phyloP scores from a whole-genome alignment of 2,329 filamentous ascomycete genomes.

The Podosphaera xanthii region DNA sequence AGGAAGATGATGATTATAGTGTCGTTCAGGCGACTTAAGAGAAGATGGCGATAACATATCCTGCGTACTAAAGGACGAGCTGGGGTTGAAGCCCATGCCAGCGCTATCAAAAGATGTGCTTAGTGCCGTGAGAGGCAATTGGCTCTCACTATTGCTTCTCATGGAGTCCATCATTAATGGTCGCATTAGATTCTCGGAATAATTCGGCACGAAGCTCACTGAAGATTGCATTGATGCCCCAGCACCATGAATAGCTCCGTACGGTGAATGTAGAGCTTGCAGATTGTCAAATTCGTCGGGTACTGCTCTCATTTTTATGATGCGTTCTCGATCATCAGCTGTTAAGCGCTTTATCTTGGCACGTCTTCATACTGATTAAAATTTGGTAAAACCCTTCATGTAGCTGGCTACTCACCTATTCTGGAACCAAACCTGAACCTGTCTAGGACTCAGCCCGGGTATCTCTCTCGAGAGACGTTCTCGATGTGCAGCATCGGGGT shows the following conservation, averaged over 20 bases:
- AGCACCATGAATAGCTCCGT: constrained; percentile 26
- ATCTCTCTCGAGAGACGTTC: constrained; percentile 77
- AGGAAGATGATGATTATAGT: constrained; percentile 26
- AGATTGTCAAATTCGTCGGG: constrained; percentile 50
- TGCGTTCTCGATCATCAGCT: constrained; percentile 45
- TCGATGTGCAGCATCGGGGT: constrained; percentile 76
- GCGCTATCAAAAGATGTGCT: constrained; percentile 38
- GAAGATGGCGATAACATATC: constrained; percentile 33
- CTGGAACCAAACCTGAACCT: constrained; percentile 97
- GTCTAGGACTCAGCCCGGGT: constrained; percentile 69
- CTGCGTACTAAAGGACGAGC: constrained; percentile 25
- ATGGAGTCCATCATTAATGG: constrained; percentile 47
- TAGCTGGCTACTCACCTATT: constrained; percentile 46
- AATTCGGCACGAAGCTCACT: constrained; percentile 21
- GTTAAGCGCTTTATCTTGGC: constrained; percentile 51
- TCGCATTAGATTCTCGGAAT: constrained; percentile 31
- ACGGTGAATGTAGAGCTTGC: constrained; percentile 43
- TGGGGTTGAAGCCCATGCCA: constrained; percentile 38
- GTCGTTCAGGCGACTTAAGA: constrained; percentile 29
- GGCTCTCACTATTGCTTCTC: constrained; percentile 37
- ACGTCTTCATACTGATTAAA: constrained; percentile 23
- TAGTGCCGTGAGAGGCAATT: constrained; percentile 42
- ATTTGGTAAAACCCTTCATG: not conserved
- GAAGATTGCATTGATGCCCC: constrained; percentile 16
- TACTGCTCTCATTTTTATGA: constrained; percentile 50